Percentiles rank a stretch among this genome's conserved stretches.
phyloP scores from a whole-genome alignment of 768 basidiomycete species.

The Pholiota molesta region DNA sequence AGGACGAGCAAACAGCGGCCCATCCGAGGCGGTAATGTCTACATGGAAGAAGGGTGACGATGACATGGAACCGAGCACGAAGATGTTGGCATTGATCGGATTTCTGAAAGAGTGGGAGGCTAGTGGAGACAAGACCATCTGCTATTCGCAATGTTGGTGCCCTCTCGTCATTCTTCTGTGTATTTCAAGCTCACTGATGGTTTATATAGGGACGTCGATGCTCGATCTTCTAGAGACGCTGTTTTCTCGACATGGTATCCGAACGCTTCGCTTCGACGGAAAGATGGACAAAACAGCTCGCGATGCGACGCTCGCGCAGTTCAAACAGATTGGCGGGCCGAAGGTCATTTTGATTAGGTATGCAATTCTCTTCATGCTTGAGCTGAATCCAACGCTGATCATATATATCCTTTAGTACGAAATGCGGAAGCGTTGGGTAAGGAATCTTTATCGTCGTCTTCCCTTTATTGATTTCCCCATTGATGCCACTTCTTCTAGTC shows the following conservation, averaged over 20 bases:
- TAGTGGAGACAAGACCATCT: constrained; percentile 69
- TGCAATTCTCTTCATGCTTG: not conserved
- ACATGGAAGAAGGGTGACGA: constrained; percentile 65
- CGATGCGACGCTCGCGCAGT: constrained; percentile 51
- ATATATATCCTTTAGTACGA: constrained; percentile 42
- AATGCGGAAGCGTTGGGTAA: constrained; percentile 69
- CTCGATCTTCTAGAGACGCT: constrained; percentile 65
- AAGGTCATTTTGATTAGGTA: constrained; percentile 71
- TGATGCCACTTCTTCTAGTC: constrained; percentile 24
- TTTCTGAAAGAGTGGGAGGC: constrained; percentile 61
- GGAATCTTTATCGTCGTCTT: constrained; percentile 2
- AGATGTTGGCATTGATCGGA: constrained; percentile 62
- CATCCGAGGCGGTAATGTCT: constrained; percentile 47
- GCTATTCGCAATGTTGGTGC: constrained; percentile 68
- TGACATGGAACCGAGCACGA: constrained; percentile 66
- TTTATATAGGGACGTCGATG: constrained; percentile 67
- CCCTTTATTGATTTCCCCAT: not conserved
- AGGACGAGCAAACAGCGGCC: constrained; percentile 29
- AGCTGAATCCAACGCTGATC: not conserved
- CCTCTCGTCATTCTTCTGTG: not conserved
- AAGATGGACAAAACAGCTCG: constrained; percentile 59
- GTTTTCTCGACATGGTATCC: constrained; percentile 60
- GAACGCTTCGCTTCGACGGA: constrained; percentile 67
- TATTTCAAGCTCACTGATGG: constrained; percentile 1
- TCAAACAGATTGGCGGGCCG: constrained; percentile 59